phyloP scores from a whole-genome alignment of 2,329 filamentous ascomycete genomes.

The Ophiobolus disseminans region DNA sequence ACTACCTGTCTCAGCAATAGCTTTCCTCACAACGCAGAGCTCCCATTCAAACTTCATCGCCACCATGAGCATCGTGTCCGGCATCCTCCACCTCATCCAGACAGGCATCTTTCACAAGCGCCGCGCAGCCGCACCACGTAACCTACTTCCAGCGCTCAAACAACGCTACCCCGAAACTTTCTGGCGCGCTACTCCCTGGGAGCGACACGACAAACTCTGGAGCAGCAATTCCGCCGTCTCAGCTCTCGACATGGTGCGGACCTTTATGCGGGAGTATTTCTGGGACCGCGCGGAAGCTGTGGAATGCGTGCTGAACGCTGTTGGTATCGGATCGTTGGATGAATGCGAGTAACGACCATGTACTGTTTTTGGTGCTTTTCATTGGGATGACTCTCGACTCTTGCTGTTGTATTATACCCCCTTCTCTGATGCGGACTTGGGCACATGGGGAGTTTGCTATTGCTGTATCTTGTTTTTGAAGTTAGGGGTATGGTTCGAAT shows the following conservation, averaged over 20 bases:
- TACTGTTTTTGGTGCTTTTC: conserved; percentile 10
- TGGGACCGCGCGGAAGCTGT: conserved; percentile 45
- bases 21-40: conserved; percentile 38
- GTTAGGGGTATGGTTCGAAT: not conserved
- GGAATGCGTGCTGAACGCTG: conserved; percentile 36
- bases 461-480: not conserved
- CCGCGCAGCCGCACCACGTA: conserved; percentile 36
- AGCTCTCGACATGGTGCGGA: conserved; percentile 41
- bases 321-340: conserved; percentile 37
- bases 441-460: not conserved
- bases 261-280: conserved; percentile 47
- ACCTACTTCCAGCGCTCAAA: conserved; percentile 33
- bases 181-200: conserved; percentile 41
- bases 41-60: conserved; percentile 32
- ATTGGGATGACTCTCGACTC: conserved; percentile 5
- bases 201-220: conserved; percentile 42
- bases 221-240: conserved; percentile 40
- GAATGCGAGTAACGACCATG: conserved; percentile 30
- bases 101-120: conserved; percentile 35
- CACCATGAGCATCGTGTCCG: conserved; percentile 42
- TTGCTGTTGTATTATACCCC: conserved; percentile 7
- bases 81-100: conserved; percentile 38
- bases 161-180: conserved; percentile 36
- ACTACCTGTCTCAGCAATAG: conserved; percentile 28
- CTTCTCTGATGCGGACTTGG: not conserved